Evolutionary conservation across 2,329 filamentous ascomycete genomes (phyloP).

Genomic region (Trichoderma pleuroti): DNA sequence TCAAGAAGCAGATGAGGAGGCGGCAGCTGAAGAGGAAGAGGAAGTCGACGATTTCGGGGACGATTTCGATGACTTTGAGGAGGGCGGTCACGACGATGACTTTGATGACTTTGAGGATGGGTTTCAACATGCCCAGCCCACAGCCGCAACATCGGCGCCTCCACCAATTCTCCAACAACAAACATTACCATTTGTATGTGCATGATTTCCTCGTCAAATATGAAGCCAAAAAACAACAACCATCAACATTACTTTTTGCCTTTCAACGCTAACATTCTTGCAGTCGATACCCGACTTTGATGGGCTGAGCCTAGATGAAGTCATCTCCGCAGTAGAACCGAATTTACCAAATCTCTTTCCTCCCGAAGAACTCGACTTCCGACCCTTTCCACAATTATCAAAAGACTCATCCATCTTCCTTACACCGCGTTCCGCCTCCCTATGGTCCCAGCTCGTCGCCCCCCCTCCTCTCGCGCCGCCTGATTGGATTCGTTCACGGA

Average conservation of each 20-base stretch:
- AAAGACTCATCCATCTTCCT: slow-evolving; percentile 67
- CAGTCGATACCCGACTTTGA: slow-evolving; percentile 68
- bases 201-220: not conserved
- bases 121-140: slow-evolving; percentile 54
- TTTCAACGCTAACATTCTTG: not conserved
- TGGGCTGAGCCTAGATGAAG: slow-evolving; percentile 56
- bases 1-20: slow-evolving; percentile 30
- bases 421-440: slow-evolving; percentile 79
- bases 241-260: not conserved
- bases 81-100: slow-evolving; percentile 51
- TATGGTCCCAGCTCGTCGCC: slow-evolving; percentile 95
- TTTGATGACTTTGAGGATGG: slow-evolving; percentile 72
- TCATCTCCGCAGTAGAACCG: slow-evolving; percentile 58
- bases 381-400: slow-evolving; percentile 48
- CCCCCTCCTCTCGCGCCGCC: slow-evolving; percentile 92
- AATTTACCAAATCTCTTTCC: slow-evolving; percentile 67
- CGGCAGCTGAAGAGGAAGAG: slow-evolving; percentile 27
- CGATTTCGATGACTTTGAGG: slow-evolving; percentile 58
- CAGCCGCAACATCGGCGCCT: slow-evolving; percentile 30
- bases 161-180: slow-evolving; percentile 32
- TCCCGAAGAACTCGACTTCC: slow-evolving; percentile 50
- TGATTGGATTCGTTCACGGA: slow-evolving; percentile 96
- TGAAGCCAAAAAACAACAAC: too few relatives aligned
- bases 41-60: slow-evolving; percentile 50
- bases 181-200: slow-evolving; percentile 45